Evolutionary conservation across 2,329 filamentous ascomycete genomes (phyloP), one percentile per base, ranked within the genome.

Genomic region (Geosmithia putterillii): DNA sequence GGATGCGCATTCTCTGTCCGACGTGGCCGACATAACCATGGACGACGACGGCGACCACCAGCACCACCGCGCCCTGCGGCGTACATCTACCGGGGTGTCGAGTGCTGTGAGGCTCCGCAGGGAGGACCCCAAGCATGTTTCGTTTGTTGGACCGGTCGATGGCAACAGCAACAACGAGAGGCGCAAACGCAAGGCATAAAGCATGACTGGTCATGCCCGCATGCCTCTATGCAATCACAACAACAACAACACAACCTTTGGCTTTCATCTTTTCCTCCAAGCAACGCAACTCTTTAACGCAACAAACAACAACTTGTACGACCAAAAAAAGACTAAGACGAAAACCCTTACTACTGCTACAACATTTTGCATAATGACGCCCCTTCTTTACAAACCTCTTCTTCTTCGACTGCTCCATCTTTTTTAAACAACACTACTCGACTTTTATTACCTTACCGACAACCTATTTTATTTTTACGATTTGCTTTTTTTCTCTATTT

Each of bases 1-100:
- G n/a, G 79, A 79, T 21, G 67, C 75, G n/a, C 75, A 76, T 46
- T 70, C 71, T 3, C 67, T 75, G 20, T 74, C 74, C 10, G 76
- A 80, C 51, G 69, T 80, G 35, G 71, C 76, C 22, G 77, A 81
- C 52, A 78, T 81, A 45, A 71, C 71, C 22, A 64, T 79, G 18
- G 76, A 79, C 40, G 74, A 79, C 44, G 74, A 76, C 38, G 63
- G 71, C 46, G 66, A 73, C 34, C 36, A 71, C 46, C 66, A n/a
- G n/a, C n/a, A 73, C 2, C 50, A 66, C 20, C 63, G 67, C 22
- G 52, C 62, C n/a, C 55, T 73, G 15, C 62, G 68, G 32, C 67
- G 67, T 21, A 64, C 60, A 38, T 64, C 61, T 22, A 63, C 63
- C 12, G 63, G 64, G 17, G 63, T 71, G 36, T 54, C 62, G 9